These are phyloP conservation scores for Tolypocladium cylindrosporum DNA, from an alignment of 2,329 filamentous ascomycete species.

Conservation along the genomic window DNA sequence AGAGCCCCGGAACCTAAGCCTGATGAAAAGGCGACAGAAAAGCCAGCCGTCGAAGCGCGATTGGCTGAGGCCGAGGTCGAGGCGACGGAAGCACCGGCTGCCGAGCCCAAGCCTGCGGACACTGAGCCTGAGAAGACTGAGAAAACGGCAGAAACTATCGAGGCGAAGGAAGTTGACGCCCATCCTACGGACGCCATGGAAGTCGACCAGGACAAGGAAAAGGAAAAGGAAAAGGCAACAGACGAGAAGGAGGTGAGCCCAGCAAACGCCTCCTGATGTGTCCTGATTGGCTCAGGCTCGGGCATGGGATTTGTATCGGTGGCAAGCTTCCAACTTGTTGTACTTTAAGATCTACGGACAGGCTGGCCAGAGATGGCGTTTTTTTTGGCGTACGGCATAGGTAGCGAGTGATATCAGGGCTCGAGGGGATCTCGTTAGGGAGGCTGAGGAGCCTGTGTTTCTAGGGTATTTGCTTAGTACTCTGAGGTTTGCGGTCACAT, in stretches of 20 bases:
- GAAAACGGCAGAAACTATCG: slow-evolving; percentile 11
- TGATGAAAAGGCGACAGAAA: slow-evolving; percentile 17
- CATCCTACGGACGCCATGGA: slow-evolving; percentile 20
- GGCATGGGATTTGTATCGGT: not conserved
- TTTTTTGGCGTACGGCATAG: slow-evolving; percentile 9
- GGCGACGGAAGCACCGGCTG: not conserved
- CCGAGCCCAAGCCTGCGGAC: slow-evolving; percentile 12
- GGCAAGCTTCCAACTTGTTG: not conserved
- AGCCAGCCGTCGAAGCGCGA: slow-evolving; percentile 8
- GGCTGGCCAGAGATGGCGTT: slow-evolving; percentile 6
- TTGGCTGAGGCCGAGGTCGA: slow-evolving; percentile 2
- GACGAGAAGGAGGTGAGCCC: slow-evolving; percentile 14
- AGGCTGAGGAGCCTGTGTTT: not conserved
- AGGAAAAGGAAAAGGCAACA: slow-evolving; percentile 12
- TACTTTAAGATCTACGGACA: not conserved
- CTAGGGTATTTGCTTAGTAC: not conserved
- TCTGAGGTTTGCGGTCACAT: not conserved
- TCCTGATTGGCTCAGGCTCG: not conserved
- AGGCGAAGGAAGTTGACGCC: slow-evolving; percentile 4
- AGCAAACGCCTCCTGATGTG: not conserved
- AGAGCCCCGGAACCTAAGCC: slow-evolving; percentile 20
- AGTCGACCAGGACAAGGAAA: slow-evolving; percentile 19
- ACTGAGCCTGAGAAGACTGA: slow-evolving; percentile 11
- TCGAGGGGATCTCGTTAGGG: not conserved
- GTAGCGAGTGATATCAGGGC: slow-evolving; percentile 1